These are phyloP conservation scores for Pseudogymnoascus sp. DNA, from an alignment of 2,329 filamentous ascomycete genomes.

Conservation along the genomic window DNA sequence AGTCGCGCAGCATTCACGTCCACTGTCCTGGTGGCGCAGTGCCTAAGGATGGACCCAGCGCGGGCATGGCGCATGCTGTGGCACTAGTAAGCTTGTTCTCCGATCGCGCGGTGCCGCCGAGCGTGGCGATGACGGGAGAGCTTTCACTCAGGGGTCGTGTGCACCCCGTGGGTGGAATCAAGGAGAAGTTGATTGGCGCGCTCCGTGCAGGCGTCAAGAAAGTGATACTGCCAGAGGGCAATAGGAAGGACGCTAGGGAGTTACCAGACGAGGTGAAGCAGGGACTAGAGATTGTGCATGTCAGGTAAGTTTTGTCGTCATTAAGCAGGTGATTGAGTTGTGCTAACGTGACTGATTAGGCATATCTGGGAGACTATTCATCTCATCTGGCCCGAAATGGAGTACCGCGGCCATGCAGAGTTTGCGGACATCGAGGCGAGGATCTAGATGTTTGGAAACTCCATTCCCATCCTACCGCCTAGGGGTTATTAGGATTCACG, in stretches of 20 bases:
- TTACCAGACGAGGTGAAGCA: conserved; percentile 82
- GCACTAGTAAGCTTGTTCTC: conserved; percentile 87
- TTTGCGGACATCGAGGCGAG: conserved; percentile 69
- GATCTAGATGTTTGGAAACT: conserved; percentile 45
- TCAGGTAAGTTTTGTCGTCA: conserved; percentile 55
- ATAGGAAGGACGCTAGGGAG: conserved; percentile 87
- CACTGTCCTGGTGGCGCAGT: conserved; percentile 94
- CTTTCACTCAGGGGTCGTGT: conserved; percentile 80
- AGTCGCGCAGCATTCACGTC: conserved; percentile 85
- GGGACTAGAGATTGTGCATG: conserved; percentile 81
- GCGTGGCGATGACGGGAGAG: conserved; percentile 87
- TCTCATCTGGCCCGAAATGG: conserved; percentile 82
- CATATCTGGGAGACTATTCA: conserved; percentile 94
- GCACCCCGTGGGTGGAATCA: conserved; percentile 92
- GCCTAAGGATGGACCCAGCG: conserved; percentile 83
- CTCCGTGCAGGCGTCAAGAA: conserved; percentile 90
- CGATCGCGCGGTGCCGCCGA: conserved; percentile 77
- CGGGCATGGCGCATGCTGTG: conserved; percentile 88
- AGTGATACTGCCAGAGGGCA: conserved; percentile 78
- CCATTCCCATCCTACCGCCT: too few species aligned
- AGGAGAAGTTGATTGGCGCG: conserved; percentile 96
- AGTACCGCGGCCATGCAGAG: conserved; percentile 70
- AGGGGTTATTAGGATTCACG: not conserved
- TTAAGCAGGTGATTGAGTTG: conserved; percentile 17
- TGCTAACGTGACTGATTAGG: conserved; percentile 37